A percentile compares a stretch with the other conserved stretches of the same genome.
Conservation (phyloP, 2,329 filamentous ascomycete species). For the Alternaria brassicicola region DNA sequence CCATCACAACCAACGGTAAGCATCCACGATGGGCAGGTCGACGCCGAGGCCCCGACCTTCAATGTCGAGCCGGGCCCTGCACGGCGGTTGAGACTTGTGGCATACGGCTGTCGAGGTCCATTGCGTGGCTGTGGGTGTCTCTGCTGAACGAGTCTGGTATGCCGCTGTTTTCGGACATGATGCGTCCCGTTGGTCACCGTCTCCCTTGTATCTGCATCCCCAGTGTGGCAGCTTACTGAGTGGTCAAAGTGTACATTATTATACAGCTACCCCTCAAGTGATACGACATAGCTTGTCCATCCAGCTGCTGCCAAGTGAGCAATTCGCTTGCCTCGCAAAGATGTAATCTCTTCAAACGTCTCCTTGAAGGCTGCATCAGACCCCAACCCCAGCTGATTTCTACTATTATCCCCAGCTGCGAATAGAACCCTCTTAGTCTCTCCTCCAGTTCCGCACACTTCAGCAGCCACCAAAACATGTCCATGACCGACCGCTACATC, state of each 20-base stretch:
- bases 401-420: conserved; percentile 31
- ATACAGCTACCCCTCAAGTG: conserved; percentile 1
- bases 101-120: neutral
- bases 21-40: conserved; percentile 17
- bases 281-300: conserved; percentile 35
- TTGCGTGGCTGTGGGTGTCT: neutral
- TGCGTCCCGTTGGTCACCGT: neutral
- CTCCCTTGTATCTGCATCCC: neutral
- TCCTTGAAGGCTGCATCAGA: conserved; percentile 16
- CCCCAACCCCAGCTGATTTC: conserved; percentile 34
- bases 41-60: conserved; percentile 21
- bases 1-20: neutral
- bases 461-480: conserved; percentile 38
- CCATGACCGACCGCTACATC: conserved; percentile 39
- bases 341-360: conserved; percentile 29
- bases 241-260: neutral
- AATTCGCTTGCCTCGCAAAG: conserved; percentile 26
- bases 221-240: neutral
- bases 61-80: conserved; percentile 19
- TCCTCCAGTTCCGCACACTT: conserved; percentile 5
- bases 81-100: neutral
- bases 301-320: conserved; percentile 29
- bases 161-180: neutral
- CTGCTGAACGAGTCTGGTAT: neutral
- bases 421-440: conserved; percentile 26